Conservation (phyloP, 2,329 filamentous ascomycete genomes). For the Stachybotrys chlorohalonatus region DNA sequence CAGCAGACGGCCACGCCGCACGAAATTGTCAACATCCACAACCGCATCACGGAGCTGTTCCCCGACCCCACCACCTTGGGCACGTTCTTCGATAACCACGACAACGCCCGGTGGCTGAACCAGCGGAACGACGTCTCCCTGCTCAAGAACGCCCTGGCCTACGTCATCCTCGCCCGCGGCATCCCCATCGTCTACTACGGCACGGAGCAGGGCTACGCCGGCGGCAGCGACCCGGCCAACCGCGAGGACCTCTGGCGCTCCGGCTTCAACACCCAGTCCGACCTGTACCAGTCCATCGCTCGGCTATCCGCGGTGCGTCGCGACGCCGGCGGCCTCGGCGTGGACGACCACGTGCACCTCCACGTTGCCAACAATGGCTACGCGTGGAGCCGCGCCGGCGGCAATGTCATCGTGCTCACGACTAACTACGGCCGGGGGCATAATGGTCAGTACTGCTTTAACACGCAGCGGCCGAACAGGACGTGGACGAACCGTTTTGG, state of each 20-base stretch:
- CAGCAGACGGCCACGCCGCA: constrained; percentile 27
- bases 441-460: constrained; percentile 31
- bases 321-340: constrained; percentile 31
- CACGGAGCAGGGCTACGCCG: constrained; percentile 51
- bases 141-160: constrained; percentile 52
- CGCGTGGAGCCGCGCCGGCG: constrained; percentile 33
- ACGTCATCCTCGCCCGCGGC: constrained; percentile 51
- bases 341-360: constrained; percentile 33
- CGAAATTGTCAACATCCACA: constrained; percentile 28
- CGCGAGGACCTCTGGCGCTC: constrained; percentile 52
- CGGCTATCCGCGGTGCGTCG: constrained; percentile 34
- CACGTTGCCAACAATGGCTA: constrained; percentile 32
- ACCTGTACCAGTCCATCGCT: constrained; percentile 36
- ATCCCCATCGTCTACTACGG: constrained; percentile 59
- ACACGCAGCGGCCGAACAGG: constrained; percentile 24
- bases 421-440: constrained; percentile 31
- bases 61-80: constrained; percentile 36
- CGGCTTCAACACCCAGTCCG: constrained; percentile 32
- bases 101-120: constrained; percentile 43
- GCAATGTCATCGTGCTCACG: constrained; percentile 34
- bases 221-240: constrained; percentile 37
- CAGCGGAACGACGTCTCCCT: constrained; percentile 43
- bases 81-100: constrained; percentile 51
- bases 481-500: constrained; percentile 31
- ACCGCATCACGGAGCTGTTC: constrained; percentile 24